phyloP scores from a whole-genome alignment of 1,284 basidiomycete species.

The Ustilago nuda region DNA sequence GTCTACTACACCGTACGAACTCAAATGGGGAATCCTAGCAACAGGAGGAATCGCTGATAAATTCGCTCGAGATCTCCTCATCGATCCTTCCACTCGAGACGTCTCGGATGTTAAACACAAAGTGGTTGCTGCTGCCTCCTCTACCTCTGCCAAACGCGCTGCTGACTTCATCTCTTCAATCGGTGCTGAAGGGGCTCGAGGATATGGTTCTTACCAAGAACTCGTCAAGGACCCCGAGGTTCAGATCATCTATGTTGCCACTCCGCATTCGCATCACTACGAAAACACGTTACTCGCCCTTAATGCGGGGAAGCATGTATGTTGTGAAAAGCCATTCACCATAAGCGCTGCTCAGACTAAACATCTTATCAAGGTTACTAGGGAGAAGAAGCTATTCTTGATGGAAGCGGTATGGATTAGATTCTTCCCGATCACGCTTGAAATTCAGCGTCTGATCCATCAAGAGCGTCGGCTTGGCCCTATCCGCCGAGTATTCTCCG shows the following conservation, averaged over 20 bases:
- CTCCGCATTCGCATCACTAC: slow-evolving; percentile 88
- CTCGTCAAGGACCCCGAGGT: slow-evolving; percentile 79
- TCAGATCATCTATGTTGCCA: slow-evolving; percentile 74
- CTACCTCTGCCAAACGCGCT: slow-evolving; percentile 79
- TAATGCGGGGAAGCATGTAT: slow-evolving; percentile 83
- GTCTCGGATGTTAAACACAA: slow-evolving; percentile 81
- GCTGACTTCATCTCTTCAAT: slow-evolving; percentile 76
- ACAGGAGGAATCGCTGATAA: slow-evolving; percentile 56
- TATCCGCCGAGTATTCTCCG: slow-evolving; percentile 45
- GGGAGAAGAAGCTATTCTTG: slow-evolving; percentile 67
- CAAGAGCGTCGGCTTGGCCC: slow-evolving; percentile 50
- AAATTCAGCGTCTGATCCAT: slow-evolving; percentile 51
- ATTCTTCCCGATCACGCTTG: slow-evolving; percentile 57
- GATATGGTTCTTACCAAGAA: slow-evolving; percentile 81
- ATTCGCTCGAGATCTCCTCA: slow-evolving; percentile 70
- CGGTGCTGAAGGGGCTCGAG: slow-evolving; percentile 73
- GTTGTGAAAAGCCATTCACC: slow-evolving; percentile 70
- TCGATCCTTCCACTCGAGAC: slow-evolving; percentile 72
- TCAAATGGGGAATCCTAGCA: slow-evolving; percentile 61
- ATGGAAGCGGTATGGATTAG: slow-evolving; percentile 64
- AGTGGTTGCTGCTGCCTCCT: slow-evolving; percentile 78
- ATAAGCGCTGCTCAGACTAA: slow-evolving; percentile 72
- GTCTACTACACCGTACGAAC: slow-evolving; percentile 29
- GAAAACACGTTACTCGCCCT: slow-evolving; percentile 81
- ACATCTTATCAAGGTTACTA: slow-evolving; percentile 79